These are phyloP conservation scores for Marchantia polymorpha DNA, from an alignment of 225 moss, liverwort and hornwort genomes.

Conservation along the genomic window DNA sequence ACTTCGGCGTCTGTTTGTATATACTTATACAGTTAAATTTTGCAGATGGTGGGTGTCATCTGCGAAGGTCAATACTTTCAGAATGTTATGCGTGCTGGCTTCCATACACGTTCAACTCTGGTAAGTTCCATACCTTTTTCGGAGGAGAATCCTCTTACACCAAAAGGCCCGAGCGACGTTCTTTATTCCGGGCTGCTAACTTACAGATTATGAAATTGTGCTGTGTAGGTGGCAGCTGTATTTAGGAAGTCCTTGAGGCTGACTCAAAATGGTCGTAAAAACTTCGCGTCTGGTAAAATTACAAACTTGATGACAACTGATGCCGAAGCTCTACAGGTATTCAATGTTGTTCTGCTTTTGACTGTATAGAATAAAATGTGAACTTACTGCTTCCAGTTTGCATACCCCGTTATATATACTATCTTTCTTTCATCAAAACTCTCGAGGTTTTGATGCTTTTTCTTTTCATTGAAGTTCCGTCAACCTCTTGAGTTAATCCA, in stretches of 20 bases:
- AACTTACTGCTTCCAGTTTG: no score
- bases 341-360: not conserved
- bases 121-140: conserved; percentile 23
- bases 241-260: conserved; percentile 70
- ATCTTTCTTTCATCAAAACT: not conserved
- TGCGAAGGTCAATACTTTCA: conserved; percentile 79
- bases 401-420: not conserved
- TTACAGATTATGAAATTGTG: not conserved
- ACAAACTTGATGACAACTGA: conserved; percentile 83
- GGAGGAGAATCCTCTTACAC: not conserved
- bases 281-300: conserved; percentile 71
- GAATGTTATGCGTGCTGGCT: conserved; percentile 72
- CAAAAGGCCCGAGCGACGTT: not conserved
- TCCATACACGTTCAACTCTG: conserved; percentile 48
- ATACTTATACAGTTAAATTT: not conserved
- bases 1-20: no score
- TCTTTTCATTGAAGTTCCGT: not conserved
- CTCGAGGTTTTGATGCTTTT: not conserved
- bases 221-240: conserved; percentile 57
- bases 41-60: conserved; percentile 53
- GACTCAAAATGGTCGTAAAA: conserved; percentile 61
- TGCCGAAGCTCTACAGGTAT: conserved; percentile 58
- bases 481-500: not conserved
- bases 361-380: no score
- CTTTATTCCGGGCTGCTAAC: not conserved